Evolutionary conservation across 139 green algal genomes (phyloP).

Genomic region (Haematococcus sp.): DNA sequence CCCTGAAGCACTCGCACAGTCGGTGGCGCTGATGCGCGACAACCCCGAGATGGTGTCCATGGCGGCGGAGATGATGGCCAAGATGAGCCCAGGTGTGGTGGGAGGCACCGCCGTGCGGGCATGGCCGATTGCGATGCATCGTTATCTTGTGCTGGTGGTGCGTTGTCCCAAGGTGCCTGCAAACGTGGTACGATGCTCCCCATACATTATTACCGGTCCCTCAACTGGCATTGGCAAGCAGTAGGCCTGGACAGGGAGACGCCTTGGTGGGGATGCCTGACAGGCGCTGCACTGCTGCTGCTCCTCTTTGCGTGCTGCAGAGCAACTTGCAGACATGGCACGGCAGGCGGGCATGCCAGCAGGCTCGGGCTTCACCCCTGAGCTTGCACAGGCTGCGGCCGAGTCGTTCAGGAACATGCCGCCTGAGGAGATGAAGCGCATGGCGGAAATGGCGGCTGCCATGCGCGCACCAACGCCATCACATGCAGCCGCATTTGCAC

Average conservation of each 20-base stretch:
- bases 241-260: too few species aligned
- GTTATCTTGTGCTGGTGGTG: too few species aligned
- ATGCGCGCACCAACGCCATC: neutral
- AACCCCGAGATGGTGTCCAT: constrained; percentile 20
- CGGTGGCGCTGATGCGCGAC: constrained; percentile 2
- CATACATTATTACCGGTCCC: too few species aligned
- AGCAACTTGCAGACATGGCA: constrained; percentile 8
- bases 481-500: neutral
- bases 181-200: too few species aligned
- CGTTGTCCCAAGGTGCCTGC: too few species aligned
- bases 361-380: neutral
- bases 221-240: too few species aligned
- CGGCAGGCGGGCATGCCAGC: neutral
- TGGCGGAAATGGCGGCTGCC: constrained; percentile 12
- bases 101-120: too few species aligned
- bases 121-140: too few species aligned
- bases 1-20: constrained; percentile 16
- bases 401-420: constrained; percentile 21
- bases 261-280: too few species aligned
- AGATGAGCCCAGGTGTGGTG: constrained; percentile 6
- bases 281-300: too few species aligned
- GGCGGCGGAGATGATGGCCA: constrained; percentile 1
- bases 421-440: constrained; percentile 23
- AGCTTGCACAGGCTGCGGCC: constrained; percentile 12
- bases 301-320: neutral